Conservation (phyloP, 1,284 basidiomycete genomes). For the Malassezia brasiliensis region DNA sequence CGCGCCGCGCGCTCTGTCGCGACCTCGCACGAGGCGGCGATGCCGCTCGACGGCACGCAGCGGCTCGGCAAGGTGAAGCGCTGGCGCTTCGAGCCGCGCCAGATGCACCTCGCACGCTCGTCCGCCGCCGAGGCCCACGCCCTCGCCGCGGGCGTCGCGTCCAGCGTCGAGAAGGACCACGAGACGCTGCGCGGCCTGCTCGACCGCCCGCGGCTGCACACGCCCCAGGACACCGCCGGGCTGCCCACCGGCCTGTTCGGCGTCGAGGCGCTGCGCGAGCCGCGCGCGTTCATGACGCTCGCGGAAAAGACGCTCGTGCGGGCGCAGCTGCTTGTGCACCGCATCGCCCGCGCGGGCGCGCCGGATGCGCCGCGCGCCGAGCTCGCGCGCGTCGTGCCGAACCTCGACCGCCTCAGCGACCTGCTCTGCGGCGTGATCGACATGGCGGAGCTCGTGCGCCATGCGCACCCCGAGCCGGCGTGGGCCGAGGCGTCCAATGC, state of each 20-base stretch:
- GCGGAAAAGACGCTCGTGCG: slow-evolving; percentile 37
- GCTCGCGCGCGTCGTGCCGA: slow-evolving; percentile 32
- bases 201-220: background rate
- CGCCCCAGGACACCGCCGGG: background rate
- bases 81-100: background rate
- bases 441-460: slow-evolving; percentile 82
- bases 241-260: slow-evolving; percentile 31
- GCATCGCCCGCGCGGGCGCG: slow-evolving; percentile 30
- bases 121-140: slow-evolving; percentile 1
- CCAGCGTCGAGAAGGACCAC: slow-evolving; percentile 10
- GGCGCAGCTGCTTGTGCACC: slow-evolving; percentile 41
- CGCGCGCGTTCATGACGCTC: slow-evolving; percentile 28
- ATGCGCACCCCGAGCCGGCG: slow-evolving; percentile 73
- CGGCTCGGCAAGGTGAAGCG: background rate
- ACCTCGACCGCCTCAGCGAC: slow-evolving; percentile 81
- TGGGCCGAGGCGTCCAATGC: slow-evolving; percentile 78
- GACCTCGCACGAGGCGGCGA: too few species aligned
- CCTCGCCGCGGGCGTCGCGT: slow-evolving; percentile 5
- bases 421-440: slow-evolving; percentile 92
- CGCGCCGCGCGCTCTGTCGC: background rate
- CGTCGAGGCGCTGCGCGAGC: slow-evolving; percentile 30
- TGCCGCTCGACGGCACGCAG: background rate
- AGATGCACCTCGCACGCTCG: slow-evolving; percentile 8
- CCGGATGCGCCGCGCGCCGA: slow-evolving; percentile 21
- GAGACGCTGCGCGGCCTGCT: background rate